Percentiles rank a stretch among this genome's conserved stretches.
phyloP scores from a whole-genome alignment of 306 rosid genomes.

The Acmispon strigosus region DNA sequence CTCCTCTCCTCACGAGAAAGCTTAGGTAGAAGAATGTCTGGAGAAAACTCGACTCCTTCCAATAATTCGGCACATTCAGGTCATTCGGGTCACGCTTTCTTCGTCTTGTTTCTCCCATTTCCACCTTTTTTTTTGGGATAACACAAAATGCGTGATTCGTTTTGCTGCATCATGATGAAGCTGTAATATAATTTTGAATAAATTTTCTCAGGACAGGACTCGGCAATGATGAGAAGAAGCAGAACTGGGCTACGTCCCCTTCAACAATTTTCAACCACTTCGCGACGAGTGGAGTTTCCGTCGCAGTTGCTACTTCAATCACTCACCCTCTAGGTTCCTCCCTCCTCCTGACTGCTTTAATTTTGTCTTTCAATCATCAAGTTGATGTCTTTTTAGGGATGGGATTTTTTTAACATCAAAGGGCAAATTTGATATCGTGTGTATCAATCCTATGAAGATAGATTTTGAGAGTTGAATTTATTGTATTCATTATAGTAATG shows the following conservation, averaged over 20 bases:
- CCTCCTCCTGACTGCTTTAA: background rate
- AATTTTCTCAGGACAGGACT: constrained; percentile 42
- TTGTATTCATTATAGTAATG: background rate
- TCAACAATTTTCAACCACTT: constrained; percentile 58
- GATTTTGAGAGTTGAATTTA: background rate
- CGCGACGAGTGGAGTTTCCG: constrained; percentile 76
- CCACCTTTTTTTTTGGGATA: background rate
- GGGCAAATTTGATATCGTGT: background rate
- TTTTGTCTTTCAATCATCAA: background rate
- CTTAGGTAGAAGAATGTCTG: constrained; percentile 22
- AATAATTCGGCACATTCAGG: constrained; percentile 35
- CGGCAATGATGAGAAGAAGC: constrained; percentile 38
- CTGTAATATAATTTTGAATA: background rate
- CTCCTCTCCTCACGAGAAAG: background rate
- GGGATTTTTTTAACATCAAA: background rate
- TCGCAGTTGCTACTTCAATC: constrained; percentile 67
- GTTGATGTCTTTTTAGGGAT: background rate
- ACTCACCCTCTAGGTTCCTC: constrained; percentile 82
- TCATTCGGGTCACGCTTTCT: constrained; percentile 35
- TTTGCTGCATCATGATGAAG: background rate
- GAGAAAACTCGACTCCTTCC: constrained; percentile 38
- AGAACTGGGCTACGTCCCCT: constrained; percentile 56
- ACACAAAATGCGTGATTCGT: background rate
- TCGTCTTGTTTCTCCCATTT: background rate
- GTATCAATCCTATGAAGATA: background rate